phyloP scores from a whole-genome alignment of 2,329 filamentous ascomycete genomes.

The Fonsecaea pedrosoi region DNA sequence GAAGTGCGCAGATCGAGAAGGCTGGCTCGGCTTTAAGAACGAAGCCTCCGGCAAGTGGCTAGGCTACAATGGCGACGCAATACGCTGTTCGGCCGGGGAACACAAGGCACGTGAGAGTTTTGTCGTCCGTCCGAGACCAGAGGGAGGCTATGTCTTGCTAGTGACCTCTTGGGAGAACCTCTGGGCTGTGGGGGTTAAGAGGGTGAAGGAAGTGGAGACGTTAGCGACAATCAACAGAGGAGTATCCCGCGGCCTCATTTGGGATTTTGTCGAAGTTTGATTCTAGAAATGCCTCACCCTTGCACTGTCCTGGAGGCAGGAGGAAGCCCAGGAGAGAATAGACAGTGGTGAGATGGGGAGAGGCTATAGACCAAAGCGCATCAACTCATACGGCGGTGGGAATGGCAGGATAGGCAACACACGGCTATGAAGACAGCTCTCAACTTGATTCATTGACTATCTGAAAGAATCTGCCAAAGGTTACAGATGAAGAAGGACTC shows the following conservation, averaged over 20 bases:
- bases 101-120: constrained; percentile 8
- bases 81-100: constrained; percentile 5
- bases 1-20: constrained; percentile 11
- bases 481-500: too few species aligned
- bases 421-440: too few species aligned
- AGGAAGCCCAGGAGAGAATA: too few species aligned
- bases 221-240: constrained; percentile 14
- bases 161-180: constrained; percentile 9
- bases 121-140: constrained; percentile 7
- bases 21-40: constrained; percentile 21
- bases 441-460: too few species aligned
- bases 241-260: constrained; percentile 10
- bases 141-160: constrained; percentile 12
- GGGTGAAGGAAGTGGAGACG: constrained; percentile 6
- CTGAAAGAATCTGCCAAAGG: too few species aligned
- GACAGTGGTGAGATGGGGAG: too few species aligned
- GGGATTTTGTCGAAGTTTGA: constrained; percentile 15
- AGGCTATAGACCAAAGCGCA: too few species aligned
- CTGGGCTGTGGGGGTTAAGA: constrained; percentile 11
- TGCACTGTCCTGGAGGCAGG: too few species aligned
- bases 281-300: not conserved
- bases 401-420: too few species aligned
- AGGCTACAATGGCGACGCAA: constrained; percentile 7
- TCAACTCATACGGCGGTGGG: too few species aligned
- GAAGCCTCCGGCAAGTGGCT: constrained; percentile 9